These are phyloP conservation scores for Kalanchoe fedtschenkoi DNA, from an alignment of 164 flowering plant species.

Conservation along the genomic window DNA sequence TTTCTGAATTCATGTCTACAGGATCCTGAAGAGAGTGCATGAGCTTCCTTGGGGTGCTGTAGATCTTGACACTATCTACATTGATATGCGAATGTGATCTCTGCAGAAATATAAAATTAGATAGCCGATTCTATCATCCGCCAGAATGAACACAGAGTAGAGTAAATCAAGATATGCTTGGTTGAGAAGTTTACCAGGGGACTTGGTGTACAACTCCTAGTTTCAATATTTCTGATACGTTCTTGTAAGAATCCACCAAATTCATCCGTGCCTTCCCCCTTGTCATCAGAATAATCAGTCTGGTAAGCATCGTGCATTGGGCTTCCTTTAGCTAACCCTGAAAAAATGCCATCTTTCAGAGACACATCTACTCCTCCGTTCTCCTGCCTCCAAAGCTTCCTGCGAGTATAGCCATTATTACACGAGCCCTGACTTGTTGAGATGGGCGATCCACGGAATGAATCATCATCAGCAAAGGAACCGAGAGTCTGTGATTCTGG, in stretches of 20 bases:
- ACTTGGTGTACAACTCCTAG: conserved; percentile 43
- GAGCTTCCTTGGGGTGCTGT: conserved; percentile 73
- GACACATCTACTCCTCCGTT: conserved; percentile 84
- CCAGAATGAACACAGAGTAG: neutral
- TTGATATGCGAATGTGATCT: conserved; percentile 36
- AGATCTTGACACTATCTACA: conserved; percentile 43
- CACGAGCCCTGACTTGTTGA: conserved; percentile 35
- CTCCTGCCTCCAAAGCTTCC: conserved; percentile 60
- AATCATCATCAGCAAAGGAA: conserved; percentile 50
- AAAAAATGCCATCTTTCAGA: conserved; percentile 71
- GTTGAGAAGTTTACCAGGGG: conserved; percentile 43
- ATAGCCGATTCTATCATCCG: neutral
- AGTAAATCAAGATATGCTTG: neutral
- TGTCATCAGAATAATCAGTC: conserved; percentile 15
- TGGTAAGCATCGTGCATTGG: conserved; percentile 11
- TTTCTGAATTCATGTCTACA: conserved; percentile 20
- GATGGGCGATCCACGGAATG: conserved; percentile 47
- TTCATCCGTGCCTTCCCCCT: conserved; percentile 22
- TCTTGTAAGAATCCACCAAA: conserved; percentile 51
- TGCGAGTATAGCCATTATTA: conserved; percentile 21
- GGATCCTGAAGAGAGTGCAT: conserved; percentile 62
- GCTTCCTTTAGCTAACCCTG: conserved; percentile 28
- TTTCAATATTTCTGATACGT: conserved; percentile 24
- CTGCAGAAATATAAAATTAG: conserved; percentile 21
- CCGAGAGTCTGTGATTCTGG: conserved; percentile 75